Conservation (phyloP, 768 basidiomycete species). For the Ramaria rubella region DNA sequence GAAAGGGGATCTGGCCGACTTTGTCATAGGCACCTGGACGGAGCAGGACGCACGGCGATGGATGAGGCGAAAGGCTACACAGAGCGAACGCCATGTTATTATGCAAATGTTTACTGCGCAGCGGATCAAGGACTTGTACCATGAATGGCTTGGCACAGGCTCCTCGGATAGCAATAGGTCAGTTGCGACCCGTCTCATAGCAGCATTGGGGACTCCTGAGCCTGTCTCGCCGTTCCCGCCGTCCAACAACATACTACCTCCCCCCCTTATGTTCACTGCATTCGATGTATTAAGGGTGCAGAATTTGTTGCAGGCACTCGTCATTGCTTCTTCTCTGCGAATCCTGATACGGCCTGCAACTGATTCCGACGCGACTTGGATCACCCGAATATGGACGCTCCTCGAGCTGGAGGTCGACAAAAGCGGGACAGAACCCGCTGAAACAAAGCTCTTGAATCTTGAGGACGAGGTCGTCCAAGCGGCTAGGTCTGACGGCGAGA, state of each 20-base stretch:
- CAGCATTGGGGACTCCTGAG: slow-evolving; percentile 38
- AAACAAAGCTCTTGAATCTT: slow-evolving; percentile 58
- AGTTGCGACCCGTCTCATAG: slow-evolving; percentile 33
- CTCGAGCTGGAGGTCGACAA: slow-evolving; percentile 47
- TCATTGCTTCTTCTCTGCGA: slow-evolving; percentile 56
- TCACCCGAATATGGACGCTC: slow-evolving; percentile 58
- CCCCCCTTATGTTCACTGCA: slow-evolving; percentile 55
- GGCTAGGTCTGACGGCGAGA: slow-evolving; percentile 16
- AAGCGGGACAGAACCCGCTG: slow-evolving; percentile 20
- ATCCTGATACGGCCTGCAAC: slow-evolving; percentile 39
- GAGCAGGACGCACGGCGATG: slow-evolving; percentile 50
- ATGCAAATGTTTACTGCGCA: slow-evolving; percentile 42
- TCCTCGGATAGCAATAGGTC: slow-evolving; percentile 15
- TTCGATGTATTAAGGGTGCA: slow-evolving; percentile 53
- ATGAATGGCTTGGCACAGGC: slow-evolving; percentile 23
- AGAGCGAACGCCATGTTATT: slow-evolving; percentile 48
- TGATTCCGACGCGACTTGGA: slow-evolving; percentile 34
- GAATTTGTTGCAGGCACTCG: slow-evolving; percentile 64
- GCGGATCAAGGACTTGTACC: slow-evolving; percentile 22
- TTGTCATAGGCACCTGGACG: slow-evolving; percentile 58
- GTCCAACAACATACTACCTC: slow-evolving; percentile 46
- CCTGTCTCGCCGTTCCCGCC: slow-evolving; percentile 25
- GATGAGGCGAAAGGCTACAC: slow-evolving; percentile 46
- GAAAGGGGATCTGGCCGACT: slow-evolving; percentile 62
- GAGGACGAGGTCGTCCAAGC: slow-evolving; percentile 68